Conservation (phyloP, 129 eudicot species). For the Pseudognaphalium luteoalbum region DNA sequence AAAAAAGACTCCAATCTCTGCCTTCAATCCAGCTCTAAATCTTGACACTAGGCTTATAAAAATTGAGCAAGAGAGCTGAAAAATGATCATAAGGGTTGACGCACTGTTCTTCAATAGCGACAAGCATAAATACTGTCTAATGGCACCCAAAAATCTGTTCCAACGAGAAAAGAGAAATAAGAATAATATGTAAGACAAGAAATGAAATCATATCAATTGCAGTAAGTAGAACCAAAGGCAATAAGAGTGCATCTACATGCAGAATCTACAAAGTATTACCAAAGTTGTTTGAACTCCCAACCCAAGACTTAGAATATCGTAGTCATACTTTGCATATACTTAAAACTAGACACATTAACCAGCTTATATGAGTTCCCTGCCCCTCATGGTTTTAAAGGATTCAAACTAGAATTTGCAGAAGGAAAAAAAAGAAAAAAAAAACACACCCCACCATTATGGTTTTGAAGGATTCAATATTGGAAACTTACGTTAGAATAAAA, state of each 20-base stretch:
- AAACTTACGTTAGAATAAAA: not conserved
- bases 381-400: not conserved
- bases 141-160: slow-evolving; percentile 89
- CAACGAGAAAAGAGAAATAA: not conserved
- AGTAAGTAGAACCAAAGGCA: not conserved
- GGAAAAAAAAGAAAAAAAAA: no score
- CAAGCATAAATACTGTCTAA: slow-evolving; percentile 89
- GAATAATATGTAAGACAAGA: not conserved
- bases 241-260: not conserved
- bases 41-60: slow-evolving; percentile 90
- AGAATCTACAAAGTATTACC: not conserved
- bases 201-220: not conserved
- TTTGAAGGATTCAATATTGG: not conserved
- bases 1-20: slow-evolving; percentile 95
- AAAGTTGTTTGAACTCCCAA: not conserved
- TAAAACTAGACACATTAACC: not conserved
- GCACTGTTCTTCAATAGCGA: slow-evolving; percentile 94
- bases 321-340: not conserved
- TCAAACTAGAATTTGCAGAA: not conserved
- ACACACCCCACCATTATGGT: not conserved
- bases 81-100: slow-evolving; percentile 82
- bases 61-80: slow-evolving; percentile 97
- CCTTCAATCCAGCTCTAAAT: slow-evolving; percentile 95
- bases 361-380: not conserved
- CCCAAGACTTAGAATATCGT: not conserved